These are phyloP conservation scores for Taxawa tesnikishii DNA, from an alignment of 2,329 filamentous ascomycete species.

Conservation along the genomic window DNA sequence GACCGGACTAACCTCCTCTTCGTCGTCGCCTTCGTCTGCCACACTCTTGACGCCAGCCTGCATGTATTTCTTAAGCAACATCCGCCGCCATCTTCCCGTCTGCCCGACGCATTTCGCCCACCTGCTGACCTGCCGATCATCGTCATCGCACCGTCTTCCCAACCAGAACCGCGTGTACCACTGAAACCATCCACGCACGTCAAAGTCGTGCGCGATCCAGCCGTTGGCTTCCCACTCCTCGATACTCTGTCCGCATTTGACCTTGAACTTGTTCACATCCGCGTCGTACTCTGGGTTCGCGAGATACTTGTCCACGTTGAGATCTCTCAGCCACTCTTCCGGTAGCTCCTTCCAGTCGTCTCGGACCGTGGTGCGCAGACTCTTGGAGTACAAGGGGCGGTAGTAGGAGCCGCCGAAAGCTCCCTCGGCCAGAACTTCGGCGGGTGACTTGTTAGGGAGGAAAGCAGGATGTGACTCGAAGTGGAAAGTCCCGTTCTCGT, in stretches of 20 bases:
- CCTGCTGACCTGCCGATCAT: conserved; percentile 38
- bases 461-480: conserved; percentile 33
- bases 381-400: conserved; percentile 33
- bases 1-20: conserved; percentile 40
- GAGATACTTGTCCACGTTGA: conserved; percentile 28
- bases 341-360: conserved; percentile 39
- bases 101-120: conserved; percentile 42
- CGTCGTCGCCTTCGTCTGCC: conserved; percentile 30
- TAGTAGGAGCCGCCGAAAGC: conserved; percentile 42
- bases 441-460: conserved; percentile 41
- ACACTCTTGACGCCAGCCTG: conserved; percentile 35
- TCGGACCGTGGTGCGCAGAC: conserved; percentile 27
- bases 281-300: conserved; percentile 30
- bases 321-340: conserved; percentile 26
- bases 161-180: conserved; percentile 44
- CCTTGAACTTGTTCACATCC: conserved; percentile 40
- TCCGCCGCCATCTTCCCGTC: conserved; percentile 38
- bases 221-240: conserved; percentile 44
- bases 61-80: conserved; percentile 40
- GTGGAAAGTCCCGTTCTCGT: conserved; percentile 30
- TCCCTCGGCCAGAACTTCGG: conserved; percentile 39
- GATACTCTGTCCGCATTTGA: conserved; percentile 40
- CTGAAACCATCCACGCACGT: conserved; percentile 45
- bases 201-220: conserved; percentile 42
- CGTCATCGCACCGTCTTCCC: conserved; percentile 38